Base-by-base conservation (phyloP, 1,284 basidiomycete genomes). In the Ganoderma resinaceum region DNA sequence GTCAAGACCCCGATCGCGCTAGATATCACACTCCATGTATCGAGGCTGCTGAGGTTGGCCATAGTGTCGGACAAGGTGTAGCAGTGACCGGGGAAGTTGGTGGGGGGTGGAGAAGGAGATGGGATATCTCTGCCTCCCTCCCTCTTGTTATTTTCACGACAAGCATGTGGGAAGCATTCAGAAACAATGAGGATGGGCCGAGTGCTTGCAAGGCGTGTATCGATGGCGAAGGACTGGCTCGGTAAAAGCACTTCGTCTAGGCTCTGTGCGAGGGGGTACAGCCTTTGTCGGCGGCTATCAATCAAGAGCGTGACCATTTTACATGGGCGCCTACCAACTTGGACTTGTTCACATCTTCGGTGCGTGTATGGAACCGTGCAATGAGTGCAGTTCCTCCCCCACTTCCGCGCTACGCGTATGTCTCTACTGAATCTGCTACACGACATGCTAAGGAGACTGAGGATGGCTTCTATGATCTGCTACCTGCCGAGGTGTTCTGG, bases 391-490 rank as follows among this genome's bases (percentile, higher is more conserved):
- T 5, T 7, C 7, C 53, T 14, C 9, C 53, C 33, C 42, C 8
- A 12, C 49, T 63, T 4, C 62, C 62, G 11, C n/a, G 49, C 33
- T 63, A 63, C 42, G 62, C 62, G 14, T 55, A 63, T n/a, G n/a
- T 63, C 9, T 53, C 49, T 18, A 14, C 49, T 8, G 62, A 63
- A 29, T 26, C 23, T 14, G 52, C 37, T 40, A 12, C 49, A n/a
- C 33, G 31, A 3, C 53, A 61, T 43, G 65, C 58, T 3, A 38
- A 33, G 8, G n/a, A 53, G 0, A 66, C 65, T 16, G 18, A 61
- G 9, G 33, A 26, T 6, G 65, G 65, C 23, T 42, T 52, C 12
- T 67, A 67, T 31, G 20, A 42, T 5, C 26, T 67, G 12, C 5
- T 60, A 6, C 29, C 33, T 0, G 55, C 43, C 2, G 66, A 67